These are phyloP conservation scores for Colletotrichum falcatum DNA, from an alignment of 2,329 filamentous ascomycete genomes.

Conservation along the genomic window DNA sequence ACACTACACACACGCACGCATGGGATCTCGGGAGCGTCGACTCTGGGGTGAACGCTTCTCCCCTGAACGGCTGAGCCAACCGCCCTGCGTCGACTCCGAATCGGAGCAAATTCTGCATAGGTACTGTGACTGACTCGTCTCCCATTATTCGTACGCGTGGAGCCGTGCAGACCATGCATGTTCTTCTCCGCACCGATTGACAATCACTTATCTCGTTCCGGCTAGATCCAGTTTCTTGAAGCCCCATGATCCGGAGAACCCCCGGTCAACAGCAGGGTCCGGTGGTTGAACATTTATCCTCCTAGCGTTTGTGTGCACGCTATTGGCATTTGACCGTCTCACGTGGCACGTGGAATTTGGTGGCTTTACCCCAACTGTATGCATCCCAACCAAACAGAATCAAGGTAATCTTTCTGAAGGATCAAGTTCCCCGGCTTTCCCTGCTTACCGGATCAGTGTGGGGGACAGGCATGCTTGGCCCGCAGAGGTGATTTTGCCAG, in stretches of 20 bases:
- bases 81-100: conserved; percentile 32
- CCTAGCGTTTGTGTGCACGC: not conserved
- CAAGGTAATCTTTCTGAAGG: conserved; percentile 9
- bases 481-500: conserved; percentile 11
- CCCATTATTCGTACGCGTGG: conserved; percentile 36
- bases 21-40: conserved; percentile 15
- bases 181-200: conserved; percentile 36
- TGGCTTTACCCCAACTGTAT: conserved; percentile 10
- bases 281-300: conserved; percentile 37
- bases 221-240: conserved; percentile 28
- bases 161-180: conserved; percentile 12
- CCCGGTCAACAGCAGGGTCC: conserved; percentile 23
- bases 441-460: not conserved
- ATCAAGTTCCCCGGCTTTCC: conserved; percentile 27
- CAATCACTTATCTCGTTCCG: conserved; percentile 22
- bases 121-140: conserved; percentile 23
- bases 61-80: conserved; percentile 22
- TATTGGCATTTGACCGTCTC: conserved; percentile 23
- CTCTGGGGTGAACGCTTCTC: conserved; percentile 40
- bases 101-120: conserved; percentile 39
- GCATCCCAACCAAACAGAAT: conserved; percentile 17
- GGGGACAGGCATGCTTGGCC: conserved; percentile 4
- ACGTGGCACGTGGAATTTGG: conserved; percentile 32
- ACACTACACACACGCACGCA: not conserved
- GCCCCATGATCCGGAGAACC: conserved; percentile 37